Percentiles rank a stretch among this genome's conserved stretches.
Conservation (phyloP, 2,329 filamentous ascomycete species). For the Cladosporium sp. region DNA sequence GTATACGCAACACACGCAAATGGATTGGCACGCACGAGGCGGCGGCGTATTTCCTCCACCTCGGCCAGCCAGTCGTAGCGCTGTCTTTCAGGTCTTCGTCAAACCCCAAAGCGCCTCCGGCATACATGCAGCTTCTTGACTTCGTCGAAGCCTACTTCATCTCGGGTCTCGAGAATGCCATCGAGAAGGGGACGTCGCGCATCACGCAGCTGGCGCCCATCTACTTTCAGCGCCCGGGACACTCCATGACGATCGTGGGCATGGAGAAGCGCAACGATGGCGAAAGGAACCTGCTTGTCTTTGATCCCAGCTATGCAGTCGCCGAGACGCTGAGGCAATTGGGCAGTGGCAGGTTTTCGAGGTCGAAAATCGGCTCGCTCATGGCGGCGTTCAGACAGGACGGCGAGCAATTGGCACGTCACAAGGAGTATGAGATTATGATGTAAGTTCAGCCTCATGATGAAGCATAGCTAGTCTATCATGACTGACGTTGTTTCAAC, state of each 20-base stretch:
- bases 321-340: constrained; percentile 59
- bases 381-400: constrained; percentile 72
- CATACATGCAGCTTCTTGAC: constrained; percentile 55
- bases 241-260: constrained; percentile 87
- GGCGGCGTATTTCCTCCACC: constrained; percentile 71
- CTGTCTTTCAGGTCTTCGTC: constrained; percentile 34
- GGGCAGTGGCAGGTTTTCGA: constrained; percentile 42
- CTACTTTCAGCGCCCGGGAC: constrained; percentile 86
- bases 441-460: constrained; percentile 22
- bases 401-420: constrained; percentile 62
- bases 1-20: constrained; percentile 82
- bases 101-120: constrained; percentile 47
- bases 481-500: not conserved
- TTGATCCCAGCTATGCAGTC: constrained; percentile 80
- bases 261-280: constrained; percentile 67
- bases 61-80: constrained; percentile 53
- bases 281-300: constrained; percentile 69
- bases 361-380: constrained; percentile 42
- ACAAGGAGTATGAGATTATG: constrained; percentile 67
- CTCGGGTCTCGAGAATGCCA: constrained; percentile 42
- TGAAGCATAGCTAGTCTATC: too few relatives aligned
- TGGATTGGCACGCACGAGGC: constrained; percentile 94
- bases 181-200: constrained; percentile 59
- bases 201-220: constrained; percentile 73
- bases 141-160: constrained; percentile 73